These are phyloP conservation scores for Suhomyces xylopsoci DNA, from an alignment of 805 yeast genomes.

Conservation along the genomic window DNA sequence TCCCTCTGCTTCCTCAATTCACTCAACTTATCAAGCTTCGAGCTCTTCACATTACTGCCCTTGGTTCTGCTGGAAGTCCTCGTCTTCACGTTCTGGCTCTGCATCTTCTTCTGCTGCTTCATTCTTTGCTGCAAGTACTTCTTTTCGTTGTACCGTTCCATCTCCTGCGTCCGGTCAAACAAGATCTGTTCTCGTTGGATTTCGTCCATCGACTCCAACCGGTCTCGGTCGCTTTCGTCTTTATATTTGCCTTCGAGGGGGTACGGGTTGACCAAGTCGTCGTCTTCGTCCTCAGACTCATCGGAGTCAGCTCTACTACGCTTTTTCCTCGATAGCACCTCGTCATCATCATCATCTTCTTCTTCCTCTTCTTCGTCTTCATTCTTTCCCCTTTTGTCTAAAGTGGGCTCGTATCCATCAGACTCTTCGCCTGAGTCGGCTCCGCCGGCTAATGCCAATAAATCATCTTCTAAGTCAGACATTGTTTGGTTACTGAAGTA, in stretches of 20 bases:
- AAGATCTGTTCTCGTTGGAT: slow-evolving; percentile 87
- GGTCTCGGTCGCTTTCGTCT: slow-evolving; percentile 71
- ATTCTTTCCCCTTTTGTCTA: slow-evolving; percentile 22
- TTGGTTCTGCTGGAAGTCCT: slow-evolving; percentile 36
- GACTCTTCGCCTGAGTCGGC: slow-evolving; percentile 51
- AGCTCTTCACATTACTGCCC: slow-evolving; percentile 25
- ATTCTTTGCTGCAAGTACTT: slow-evolving; percentile 81
- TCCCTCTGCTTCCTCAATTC: slow-evolving; percentile 77
- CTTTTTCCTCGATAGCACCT: slow-evolving; percentile 29
- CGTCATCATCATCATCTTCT: slow-evolving; percentile 21
- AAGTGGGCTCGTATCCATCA: slow-evolving; percentile 27
- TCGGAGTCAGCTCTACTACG: slow-evolving; percentile 15
- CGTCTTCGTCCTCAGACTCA: slow-evolving; percentile 19
- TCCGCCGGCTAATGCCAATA: slow-evolving; percentile 78
- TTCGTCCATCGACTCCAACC: slow-evolving; percentile 75
- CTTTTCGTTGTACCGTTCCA: slow-evolving; percentile 85
- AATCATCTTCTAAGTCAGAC: slow-evolving; percentile 92
- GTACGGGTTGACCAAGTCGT: slow-evolving; percentile 63
- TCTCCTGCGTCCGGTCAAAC: slow-evolving; percentile 88
- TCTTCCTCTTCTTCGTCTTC: slow-evolving; percentile 23
- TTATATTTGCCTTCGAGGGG: slow-evolving; percentile 91
- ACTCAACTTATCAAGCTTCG: slow-evolving; percentile 55
- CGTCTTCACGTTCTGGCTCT: slow-evolving; percentile 22
- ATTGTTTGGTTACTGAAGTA: too few relatives aligned
- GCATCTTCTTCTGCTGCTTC: slow-evolving; percentile 43